Conservation (phyloP, 2,329 filamentous ascomycete genomes). For the Ustilaginoidea virens region DNA sequence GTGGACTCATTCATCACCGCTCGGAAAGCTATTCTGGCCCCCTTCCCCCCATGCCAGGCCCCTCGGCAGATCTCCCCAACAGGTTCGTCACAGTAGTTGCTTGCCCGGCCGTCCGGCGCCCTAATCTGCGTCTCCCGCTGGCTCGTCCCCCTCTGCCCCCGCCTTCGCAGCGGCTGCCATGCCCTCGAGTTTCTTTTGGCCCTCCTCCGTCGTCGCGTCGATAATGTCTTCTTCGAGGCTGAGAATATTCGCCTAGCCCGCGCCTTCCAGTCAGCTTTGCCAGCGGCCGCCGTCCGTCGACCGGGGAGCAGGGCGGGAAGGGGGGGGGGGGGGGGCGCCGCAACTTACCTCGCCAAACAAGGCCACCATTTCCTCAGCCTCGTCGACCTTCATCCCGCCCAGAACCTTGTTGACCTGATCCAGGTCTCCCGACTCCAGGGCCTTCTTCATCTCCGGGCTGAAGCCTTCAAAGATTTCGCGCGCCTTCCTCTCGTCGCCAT, state of each 20-base stretch:
- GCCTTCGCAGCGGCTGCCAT: conserved; percentile 40
- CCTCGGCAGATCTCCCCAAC: too few relatives aligned
- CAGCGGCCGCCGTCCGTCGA: background rate
- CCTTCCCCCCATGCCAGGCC: too few relatives aligned
- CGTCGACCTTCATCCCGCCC: conserved; percentile 75
- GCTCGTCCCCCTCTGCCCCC: conserved; percentile 8
- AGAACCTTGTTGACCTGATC: conserved; percentile 47
- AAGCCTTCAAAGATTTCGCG: conserved; percentile 74
- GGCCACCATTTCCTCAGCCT: conserved; percentile 73
- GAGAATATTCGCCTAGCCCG: conserved; percentile 61
- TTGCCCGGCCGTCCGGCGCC: too few relatives aligned
- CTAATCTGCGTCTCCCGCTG: conserved; percentile 4
- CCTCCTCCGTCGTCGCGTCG: conserved; percentile 83
- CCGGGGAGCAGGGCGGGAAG: background rate
- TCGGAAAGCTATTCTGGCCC: too few relatives aligned
- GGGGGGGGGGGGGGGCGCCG: background rate
- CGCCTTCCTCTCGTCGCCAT: conserved; percentile 46
- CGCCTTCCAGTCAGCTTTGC: conserved; percentile 1
- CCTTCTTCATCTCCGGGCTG: conserved; percentile 62
- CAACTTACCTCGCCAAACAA: conserved; percentile 52
- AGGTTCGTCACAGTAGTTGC: too few relatives aligned
- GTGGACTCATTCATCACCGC: too few relatives aligned
- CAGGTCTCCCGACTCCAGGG: conserved; percentile 74
- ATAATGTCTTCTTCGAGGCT: conserved; percentile 89
- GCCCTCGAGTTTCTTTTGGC: conserved; percentile 60